A percentile compares a stretch with the other conserved stretches of the same genome.
phyloP scores from a whole-genome alignment of 306 rosid genomes.

The Lathyrus sativus region DNA sequence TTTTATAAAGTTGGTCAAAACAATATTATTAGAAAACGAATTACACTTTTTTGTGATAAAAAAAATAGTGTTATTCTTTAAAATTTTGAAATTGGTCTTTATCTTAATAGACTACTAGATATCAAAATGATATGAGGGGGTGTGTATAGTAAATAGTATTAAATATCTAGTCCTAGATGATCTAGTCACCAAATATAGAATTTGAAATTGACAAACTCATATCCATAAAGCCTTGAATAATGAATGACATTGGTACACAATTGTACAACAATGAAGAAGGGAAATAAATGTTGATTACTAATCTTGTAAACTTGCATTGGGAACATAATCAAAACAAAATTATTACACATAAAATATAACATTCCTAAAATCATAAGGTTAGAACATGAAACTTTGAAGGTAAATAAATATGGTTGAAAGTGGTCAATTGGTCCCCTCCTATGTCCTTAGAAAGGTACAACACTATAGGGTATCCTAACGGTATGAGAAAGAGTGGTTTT shows the following conservation, averaged over 20 bases:
- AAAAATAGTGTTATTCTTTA: no score
- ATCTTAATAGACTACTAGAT: no score
- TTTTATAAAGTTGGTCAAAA: no score
- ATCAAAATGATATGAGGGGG: no score
- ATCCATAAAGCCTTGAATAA: background rate
- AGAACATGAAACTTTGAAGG: conserved; percentile 31
- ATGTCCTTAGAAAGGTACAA: conserved; percentile 29
- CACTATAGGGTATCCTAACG: conserved; percentile 23
- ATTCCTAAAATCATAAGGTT: conserved; percentile 20
- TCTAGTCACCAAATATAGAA: conserved; percentile 14
- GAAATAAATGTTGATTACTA: conserved; percentile 32
- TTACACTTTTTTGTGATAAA: no score
- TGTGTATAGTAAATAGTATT: background rate
- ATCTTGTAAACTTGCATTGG: conserved; percentile 35
- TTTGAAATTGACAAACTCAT: conserved; percentile 9
- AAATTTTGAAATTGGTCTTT: no score
- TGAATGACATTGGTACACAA: conserved; percentile 8
- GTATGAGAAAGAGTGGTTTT: background rate
- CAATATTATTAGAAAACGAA: no score
- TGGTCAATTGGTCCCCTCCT: conserved; percentile 53
- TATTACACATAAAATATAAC: no score
- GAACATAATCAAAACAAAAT: conserved; percentile 25
- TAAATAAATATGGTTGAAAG: conserved; percentile 24
- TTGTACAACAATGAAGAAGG: conserved; percentile 6
- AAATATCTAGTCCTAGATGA: background rate